Evolutionary conservation across 192 early-diverging fungal genomes (phyloP), one percentile per base, ranked within the genome.

Genomic region (Entomortierella beljakovae): DNA sequence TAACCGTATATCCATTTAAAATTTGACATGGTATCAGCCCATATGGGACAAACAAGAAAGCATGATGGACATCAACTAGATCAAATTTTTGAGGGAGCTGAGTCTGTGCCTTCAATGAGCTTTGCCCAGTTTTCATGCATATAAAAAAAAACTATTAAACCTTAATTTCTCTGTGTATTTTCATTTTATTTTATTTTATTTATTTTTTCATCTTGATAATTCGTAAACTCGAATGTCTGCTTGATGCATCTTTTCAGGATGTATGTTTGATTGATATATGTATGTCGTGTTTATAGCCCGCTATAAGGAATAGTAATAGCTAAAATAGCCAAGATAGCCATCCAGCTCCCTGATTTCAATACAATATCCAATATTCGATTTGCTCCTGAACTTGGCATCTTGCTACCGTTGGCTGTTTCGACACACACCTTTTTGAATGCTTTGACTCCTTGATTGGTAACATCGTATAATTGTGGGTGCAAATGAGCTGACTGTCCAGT

Each of bases 371-470:
- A 33, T 10, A 40, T 7, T 1, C 57, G 23, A 0, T 16, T 28
- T 26, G 32, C 51, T 15, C 61, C 50, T 11, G 13, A 31, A 11
- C 25, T 64, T 4, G 70, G 62, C 1, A 74, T 33, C 26, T 22
- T 65, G 10, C 49, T 59, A 1, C 71, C 71, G 28, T 66, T 66
- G 0, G 22, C 50, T 2, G 71, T 74, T 23, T 66, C 57, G 6
- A 22, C 15, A 25, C 71, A 74, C 31, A 74, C 57, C 32, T 66
- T 64, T 42, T 61, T 76, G 35, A 50, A 56, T 3, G 64, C 50
- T 22, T 62, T 76, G 33, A 32, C 59, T 6, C 51, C 25, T 15
- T 68, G 72, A 32, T 76, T 67, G 20, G 72, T 57, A 43, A 68
- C 59, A 31, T 68, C 62, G 22, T 65, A 63, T 31, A 65, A 64